Evolutionary conservation across 495 filamentous ascomycete genomes (phyloP).

Genomic region (Viridothelium virens): DNA sequence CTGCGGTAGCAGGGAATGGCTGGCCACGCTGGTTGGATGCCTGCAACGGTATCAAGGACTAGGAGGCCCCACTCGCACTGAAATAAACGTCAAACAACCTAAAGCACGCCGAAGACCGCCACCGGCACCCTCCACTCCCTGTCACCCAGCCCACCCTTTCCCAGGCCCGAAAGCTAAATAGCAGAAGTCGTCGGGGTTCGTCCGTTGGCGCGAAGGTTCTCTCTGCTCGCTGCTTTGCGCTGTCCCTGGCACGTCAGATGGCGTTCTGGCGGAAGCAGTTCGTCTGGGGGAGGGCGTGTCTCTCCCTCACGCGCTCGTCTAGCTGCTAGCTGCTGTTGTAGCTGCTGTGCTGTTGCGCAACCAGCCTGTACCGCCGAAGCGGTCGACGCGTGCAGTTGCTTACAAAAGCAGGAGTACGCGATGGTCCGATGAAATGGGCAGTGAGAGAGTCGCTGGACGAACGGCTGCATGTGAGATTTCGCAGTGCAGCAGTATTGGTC

Average conservation of each 20-base stretch:
- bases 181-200: not conserved
- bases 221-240: too few species aligned
- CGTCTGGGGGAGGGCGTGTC: not conserved
- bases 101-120: slow-evolving; percentile 16
- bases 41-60: slow-evolving; percentile 7
- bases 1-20: slow-evolving; percentile 5
- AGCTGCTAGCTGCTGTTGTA: not conserved
- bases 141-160: slow-evolving; percentile 6
- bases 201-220: slow-evolving; percentile 5
- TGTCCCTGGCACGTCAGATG: not conserved
- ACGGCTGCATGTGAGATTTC: slow-evolving; percentile 7
- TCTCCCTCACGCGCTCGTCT: slow-evolving; percentile 9
- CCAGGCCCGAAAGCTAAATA: not conserved
- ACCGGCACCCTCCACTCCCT: not conserved
- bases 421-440: not conserved
- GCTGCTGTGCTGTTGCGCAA: not conserved
- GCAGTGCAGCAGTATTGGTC: not conserved
- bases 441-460: not conserved
- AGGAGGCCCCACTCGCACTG: slow-evolving; percentile 19
- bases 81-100: slow-evolving; percentile 26
- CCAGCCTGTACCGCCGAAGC: not conserved
- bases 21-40: slow-evolving; percentile 1
- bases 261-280: not conserved
- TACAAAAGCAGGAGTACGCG: not conserved
- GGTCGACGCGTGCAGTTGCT: not conserved